Percentiles rank a stretch among this genome's conserved stretches.
These are phyloP conservation scores for Ilyonectria destructans DNA, from an alignment of 2,329 filamentous ascomycete genomes.

Conservation along the genomic window DNA sequence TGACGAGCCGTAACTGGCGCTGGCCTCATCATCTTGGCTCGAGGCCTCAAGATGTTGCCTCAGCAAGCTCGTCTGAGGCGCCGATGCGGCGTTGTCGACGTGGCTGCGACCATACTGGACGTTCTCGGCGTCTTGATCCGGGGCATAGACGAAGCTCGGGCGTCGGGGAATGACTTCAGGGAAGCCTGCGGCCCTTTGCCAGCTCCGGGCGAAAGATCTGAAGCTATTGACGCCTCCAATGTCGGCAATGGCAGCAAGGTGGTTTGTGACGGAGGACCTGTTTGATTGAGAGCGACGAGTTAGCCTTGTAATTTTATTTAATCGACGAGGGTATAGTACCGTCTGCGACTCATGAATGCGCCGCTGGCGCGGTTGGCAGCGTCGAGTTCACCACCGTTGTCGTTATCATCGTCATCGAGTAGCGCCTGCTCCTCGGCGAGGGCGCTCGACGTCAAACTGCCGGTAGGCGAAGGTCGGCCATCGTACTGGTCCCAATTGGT, in stretches of 20 bases:
- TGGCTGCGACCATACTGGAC: slow-evolving; percentile 61
- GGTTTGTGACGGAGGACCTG: slow-evolving; percentile 74
- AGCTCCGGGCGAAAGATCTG: slow-evolving; percentile 92
- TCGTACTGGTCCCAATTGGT: slow-evolving; percentile 65
- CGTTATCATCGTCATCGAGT: slow-evolving; percentile 58
- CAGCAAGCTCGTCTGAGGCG: slow-evolving; percentile 63
- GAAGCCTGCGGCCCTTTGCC: slow-evolving; percentile 92
- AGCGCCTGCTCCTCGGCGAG: slow-evolving; percentile 64
- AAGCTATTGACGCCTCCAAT: slow-evolving; percentile 95
- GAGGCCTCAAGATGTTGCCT: slow-evolving; percentile 67
- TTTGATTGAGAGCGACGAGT: slow-evolving; percentile 13
- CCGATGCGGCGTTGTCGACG: slow-evolving; percentile 54
- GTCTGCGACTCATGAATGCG: slow-evolving; percentile 50
- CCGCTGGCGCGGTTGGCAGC: slow-evolving; percentile 41
- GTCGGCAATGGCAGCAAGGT: slow-evolving; percentile 74
- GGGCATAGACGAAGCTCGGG: slow-evolving; percentile 79
- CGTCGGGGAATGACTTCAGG: slow-evolving; percentile 88
- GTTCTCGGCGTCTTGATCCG: slow-evolving; percentile 61
- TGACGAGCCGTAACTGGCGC: slow-evolving; percentile 40
- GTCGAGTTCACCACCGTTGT: slow-evolving; percentile 48
- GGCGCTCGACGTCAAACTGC: slow-evolving; percentile 61
- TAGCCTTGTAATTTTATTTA: slow-evolving; percentile 17
- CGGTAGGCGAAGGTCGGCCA: slow-evolving; percentile 59
- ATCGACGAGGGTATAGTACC: slow-evolving; percentile 40
- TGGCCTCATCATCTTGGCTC: slow-evolving; percentile 43